Base-by-base conservation (phyloP, 2,329 filamentous ascomycete genomes). In the Fusarium xylarioides region DNA sequence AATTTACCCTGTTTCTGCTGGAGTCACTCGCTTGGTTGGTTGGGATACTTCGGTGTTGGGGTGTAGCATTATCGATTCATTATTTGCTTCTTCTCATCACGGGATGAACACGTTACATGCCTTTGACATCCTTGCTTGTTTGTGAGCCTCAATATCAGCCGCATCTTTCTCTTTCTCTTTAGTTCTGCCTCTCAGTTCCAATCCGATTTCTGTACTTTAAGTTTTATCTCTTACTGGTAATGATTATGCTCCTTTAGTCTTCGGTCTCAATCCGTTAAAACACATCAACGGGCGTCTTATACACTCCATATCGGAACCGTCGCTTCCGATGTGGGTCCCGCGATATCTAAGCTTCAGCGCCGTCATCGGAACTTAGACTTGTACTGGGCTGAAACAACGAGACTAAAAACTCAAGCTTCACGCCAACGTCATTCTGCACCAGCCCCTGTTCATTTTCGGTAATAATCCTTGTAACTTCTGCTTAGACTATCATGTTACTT, bases 1-100 rank as follows among this genome's bases (percentile, higher is more conserved):
- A 44, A 46, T 44, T n/a, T 35, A 30, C 58, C 52, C 52, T 53
- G 26, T 46, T 50, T 37, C 28, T 57, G 34, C 15, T 28, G 2
- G 1, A 23, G 42, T 11, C 18, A 11, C 28, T 59, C 35, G 21
- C 11, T 52, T 23, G 52, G 26, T 43, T 54, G 42, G 46, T 49
- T 49, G 76, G 76, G 75, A 77, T 78, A 77, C 65, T 57, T 78
- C 76, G 76, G 76, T 71, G 52, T 75, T 71, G 43, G 34, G n/a
- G 35, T 58, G 38, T 35, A 40, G 26, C 15, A 54, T 54, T 56
- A 52, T 53, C 67, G 62, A 47, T 73, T 63, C 42, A 63, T 65
- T 66, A 63, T 62, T 66, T 63, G 46, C 58, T 62, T 64, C 40
- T 70, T 53, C 47, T 35, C 19, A 50, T 61, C 57, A 54, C 32